These are phyloP conservation scores for Ceratocystis lukuohia DNA, from an alignment of 2,329 filamentous ascomycete species.

Conservation along the genomic window DNA sequence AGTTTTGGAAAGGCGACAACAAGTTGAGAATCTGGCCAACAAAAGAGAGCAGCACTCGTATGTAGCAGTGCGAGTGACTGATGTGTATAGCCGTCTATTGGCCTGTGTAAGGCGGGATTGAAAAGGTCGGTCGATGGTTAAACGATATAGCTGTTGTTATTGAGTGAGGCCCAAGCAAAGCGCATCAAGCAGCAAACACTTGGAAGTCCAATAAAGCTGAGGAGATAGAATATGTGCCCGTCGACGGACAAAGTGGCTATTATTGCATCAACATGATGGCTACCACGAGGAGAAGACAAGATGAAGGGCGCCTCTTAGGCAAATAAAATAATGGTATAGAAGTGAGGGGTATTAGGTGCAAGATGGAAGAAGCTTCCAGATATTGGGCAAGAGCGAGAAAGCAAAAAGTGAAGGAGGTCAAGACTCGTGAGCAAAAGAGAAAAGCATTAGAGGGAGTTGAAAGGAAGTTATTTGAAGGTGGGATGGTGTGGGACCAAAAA, in stretches of 20 bases:
- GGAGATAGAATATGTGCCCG: constrained; percentile 13
- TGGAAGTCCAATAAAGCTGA: constrained; percentile 6
- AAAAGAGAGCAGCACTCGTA: not conserved
- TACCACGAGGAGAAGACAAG: constrained; percentile 11
- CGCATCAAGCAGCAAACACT: constrained; percentile 8
- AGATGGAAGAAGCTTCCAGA: not conserved
- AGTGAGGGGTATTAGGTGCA: not conserved
- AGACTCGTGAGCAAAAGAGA: not conserved
- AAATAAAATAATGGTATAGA: not conserved
- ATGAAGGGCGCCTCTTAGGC: constrained; percentile 16
- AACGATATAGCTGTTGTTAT: not conserved
- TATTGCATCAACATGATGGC: constrained; percentile 18
- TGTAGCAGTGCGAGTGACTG: not conserved
- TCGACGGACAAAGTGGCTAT: constrained; percentile 17
- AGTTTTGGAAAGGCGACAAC: no score
- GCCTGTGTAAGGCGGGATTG: not conserved
- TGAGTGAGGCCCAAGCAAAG: constrained; percentile 3
- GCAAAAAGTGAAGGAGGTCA: constrained; percentile 11
- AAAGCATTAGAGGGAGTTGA: constrained; percentile 9
- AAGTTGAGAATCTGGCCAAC: no score
- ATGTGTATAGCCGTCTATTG: not conserved
- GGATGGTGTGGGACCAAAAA: constrained; percentile 11
- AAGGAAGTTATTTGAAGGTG: constrained; percentile 16
- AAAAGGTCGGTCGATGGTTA: not conserved
- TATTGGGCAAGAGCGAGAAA: constrained; percentile 1